Percentiles rank a stretch among this genome's conserved stretches.
phyloP scores from a whole-genome alignment of 2,329 filamentous ascomycete genomes.

The Fusarium napiforme region DNA sequence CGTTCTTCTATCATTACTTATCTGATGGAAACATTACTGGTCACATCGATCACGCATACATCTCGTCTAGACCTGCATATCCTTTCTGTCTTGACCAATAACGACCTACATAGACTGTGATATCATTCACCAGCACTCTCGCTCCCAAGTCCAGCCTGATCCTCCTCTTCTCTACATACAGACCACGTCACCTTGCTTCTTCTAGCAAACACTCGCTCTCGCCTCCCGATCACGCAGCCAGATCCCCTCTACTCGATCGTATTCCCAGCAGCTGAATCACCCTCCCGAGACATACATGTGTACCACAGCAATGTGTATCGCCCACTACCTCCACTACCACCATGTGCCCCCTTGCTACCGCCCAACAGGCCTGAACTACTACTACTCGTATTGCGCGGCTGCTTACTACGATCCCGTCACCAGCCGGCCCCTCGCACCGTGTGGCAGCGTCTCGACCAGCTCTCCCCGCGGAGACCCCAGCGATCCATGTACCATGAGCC shows the following conservation, averaged over 20 bases:
- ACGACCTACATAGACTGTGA: background rate
- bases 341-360: conserved; percentile 57
- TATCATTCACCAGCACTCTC: background rate
- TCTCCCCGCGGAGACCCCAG: conserved; percentile 47
- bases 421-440: conserved; percentile 40
- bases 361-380: conserved; percentile 53
- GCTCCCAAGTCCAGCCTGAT: conserved; percentile 4
- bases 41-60: background rate
- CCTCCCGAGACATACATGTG: conserved; percentile 42
- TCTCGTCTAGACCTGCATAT: background rate
- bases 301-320: conserved; percentile 59
- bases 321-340: conserved; percentile 63
- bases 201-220: background rate
- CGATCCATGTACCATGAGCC: conserved; percentile 58
- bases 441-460: conserved; percentile 28
- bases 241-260: conserved; percentile 20
- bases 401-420: conserved; percentile 48
- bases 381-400: conserved; percentile 58
- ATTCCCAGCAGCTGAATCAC: conserved; percentile 29
- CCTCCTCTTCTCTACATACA: background rate
- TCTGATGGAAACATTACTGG: background rate
- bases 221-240: conserved; percentile 7
- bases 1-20: background rate
- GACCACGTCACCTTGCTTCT: background rate
- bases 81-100: background rate